Percentiles rank a stretch among this genome's conserved stretches.
phyloP scores from a whole-genome alignment of 805 yeast species.

The Candida sithepensis region DNA sequence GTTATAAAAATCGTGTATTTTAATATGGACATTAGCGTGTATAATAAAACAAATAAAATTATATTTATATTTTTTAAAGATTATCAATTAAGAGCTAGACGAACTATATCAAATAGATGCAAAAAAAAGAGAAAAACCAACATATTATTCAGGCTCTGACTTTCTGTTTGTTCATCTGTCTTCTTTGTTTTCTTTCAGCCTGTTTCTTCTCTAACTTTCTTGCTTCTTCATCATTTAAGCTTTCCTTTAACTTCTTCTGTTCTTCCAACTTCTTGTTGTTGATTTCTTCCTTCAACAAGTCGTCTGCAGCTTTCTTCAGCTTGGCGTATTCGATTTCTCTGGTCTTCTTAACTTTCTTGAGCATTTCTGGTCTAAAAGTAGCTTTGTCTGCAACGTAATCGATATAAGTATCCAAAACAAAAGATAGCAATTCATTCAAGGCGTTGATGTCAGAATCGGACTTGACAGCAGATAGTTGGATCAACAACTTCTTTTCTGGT shows the following conservation, averaged over 20 bases:
- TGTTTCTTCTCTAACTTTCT: slow-evolving; percentile 75
- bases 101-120: neutral
- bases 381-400: slow-evolving; percentile 34
- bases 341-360: slow-evolving; percentile 69
- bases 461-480: slow-evolving; percentile 52
- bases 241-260: slow-evolving; percentile 61
- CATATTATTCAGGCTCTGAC: slow-evolving; percentile 25
- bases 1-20: slow-evolving; percentile 1
- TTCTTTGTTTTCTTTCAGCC: slow-evolving; percentile 77
- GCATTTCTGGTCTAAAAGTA: slow-evolving; percentile 68
- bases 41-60: no score
- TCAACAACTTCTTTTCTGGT: slow-evolving; percentile 49
- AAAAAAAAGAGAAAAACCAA: neutral
- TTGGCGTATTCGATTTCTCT: slow-evolving; percentile 74
- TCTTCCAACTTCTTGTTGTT: slow-evolving; percentile 70
- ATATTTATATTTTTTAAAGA: no score
- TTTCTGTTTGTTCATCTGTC: slow-evolving; percentile 61
- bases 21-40: no score
- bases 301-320: slow-evolving; percentile 66
- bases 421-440: slow-evolving; percentile 58
- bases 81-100: slow-evolving; percentile 2
- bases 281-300: slow-evolving; percentile 59
- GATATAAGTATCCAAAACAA: slow-evolving; percentile 40
- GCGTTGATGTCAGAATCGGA: slow-evolving; percentile 47
- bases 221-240: slow-evolving; percentile 72